Evolutionary conservation across 192 early-diverging fungal genomes (phyloP).

Genomic region (Coemansia sp.): DNA sequence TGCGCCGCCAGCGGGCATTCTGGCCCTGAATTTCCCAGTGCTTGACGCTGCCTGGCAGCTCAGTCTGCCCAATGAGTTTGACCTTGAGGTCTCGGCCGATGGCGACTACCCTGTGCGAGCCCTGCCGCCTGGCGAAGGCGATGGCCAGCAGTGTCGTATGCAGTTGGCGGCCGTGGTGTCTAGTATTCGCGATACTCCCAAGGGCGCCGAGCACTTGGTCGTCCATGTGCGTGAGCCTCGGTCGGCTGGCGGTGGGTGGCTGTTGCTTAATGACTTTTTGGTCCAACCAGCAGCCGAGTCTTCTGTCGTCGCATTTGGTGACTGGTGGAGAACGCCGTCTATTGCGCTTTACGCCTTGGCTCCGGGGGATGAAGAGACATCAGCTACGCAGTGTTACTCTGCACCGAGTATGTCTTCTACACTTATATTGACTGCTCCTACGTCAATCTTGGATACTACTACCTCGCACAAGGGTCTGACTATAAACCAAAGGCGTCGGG

Average conservation of each 20-base stretch:
- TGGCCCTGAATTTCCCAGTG: slow-evolving; percentile 80
- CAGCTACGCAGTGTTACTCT: background rate
- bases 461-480: slow-evolving; percentile 7
- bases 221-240: slow-evolving; percentile 42
- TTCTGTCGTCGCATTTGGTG: slow-evolving; percentile 19
- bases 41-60: slow-evolving; percentile 5
- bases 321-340: slow-evolving; percentile 47
- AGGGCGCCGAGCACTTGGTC: slow-evolving; percentile 46
- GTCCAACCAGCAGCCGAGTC: slow-evolving; percentile 68
- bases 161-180: slow-evolving; percentile 46
- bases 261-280: slow-evolving; percentile 95
- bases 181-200: slow-evolving; percentile 43
- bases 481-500: background rate
- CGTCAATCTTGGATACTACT: slow-evolving; percentile 26
- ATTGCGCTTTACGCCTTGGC: slow-evolving; percentile 32
- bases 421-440: slow-evolving; percentile 34
- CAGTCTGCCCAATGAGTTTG: background rate
- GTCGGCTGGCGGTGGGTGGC: slow-evolving; percentile 59
- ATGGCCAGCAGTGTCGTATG: slow-evolving; percentile 4
- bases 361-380: background rate
- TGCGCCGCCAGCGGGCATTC: slow-evolving; percentile 64
- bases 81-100: background rate
- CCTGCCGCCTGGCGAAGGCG: background rate
- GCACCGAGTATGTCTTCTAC: slow-evolving; percentile 1
- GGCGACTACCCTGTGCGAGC: slow-evolving; percentile 15